These are phyloP conservation scores for Aspergillus vadensis DNA, from an alignment of 2,329 filamentous ascomycete genomes.

Conservation along the genomic window DNA sequence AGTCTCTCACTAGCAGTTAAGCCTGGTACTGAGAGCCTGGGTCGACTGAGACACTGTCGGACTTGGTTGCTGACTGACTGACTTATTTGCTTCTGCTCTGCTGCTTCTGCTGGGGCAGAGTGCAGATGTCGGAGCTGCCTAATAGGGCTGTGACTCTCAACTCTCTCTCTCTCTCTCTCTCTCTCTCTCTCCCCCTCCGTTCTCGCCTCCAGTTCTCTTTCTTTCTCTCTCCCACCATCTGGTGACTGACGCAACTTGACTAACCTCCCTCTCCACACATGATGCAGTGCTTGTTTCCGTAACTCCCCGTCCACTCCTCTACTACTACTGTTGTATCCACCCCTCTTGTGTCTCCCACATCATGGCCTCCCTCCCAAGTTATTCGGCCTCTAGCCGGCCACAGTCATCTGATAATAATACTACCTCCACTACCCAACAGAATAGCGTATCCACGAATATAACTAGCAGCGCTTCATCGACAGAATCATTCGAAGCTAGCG, in stretches of 20 bases:
- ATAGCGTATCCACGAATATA: neutral
- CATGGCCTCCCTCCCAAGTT: slow-evolving; percentile 41
- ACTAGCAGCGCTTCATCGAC: slow-evolving; percentile 12
- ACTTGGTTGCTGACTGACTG: no score
- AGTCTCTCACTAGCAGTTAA: neutral
- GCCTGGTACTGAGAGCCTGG: neutral
- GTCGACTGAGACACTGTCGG: neutral
- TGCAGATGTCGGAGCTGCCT: slow-evolving; percentile 4
- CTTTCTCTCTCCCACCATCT: neutral
- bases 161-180: neutral
- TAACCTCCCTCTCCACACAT: slow-evolving; percentile 7
- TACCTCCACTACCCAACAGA: slow-evolving; percentile 19
- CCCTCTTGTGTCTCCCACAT: slow-evolving; percentile 11
- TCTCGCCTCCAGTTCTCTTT: slow-evolving; percentile 7
- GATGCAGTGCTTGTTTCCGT: slow-evolving; percentile 14
- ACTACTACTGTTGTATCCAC: neutral
- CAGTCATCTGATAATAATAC: slow-evolving; percentile 32
- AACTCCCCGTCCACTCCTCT: slow-evolving; percentile 7
- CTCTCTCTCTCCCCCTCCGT: slow-evolving; percentile 3
- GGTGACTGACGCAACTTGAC: neutral
- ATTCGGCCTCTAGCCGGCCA: slow-evolving; percentile 30
- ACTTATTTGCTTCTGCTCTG: no score
- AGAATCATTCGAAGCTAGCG: slow-evolving; percentile 29
- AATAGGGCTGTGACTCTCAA: neutral
- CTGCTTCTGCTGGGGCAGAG: neutral